Evolutionary conservation across 352 stramenopile species (phyloP).

Genomic region (Aphanomyces cochlioides): DNA sequence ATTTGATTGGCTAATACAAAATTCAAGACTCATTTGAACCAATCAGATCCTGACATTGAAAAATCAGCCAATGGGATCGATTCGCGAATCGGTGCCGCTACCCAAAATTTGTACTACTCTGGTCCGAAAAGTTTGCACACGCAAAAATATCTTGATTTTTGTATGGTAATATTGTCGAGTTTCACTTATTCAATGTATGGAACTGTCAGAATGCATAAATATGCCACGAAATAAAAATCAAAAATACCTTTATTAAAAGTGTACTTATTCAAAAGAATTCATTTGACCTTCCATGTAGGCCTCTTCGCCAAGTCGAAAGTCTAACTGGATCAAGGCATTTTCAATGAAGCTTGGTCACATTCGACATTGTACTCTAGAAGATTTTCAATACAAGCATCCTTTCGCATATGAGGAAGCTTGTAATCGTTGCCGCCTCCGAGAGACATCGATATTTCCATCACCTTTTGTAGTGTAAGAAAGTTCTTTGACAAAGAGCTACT

Average conservation of each 20-base stretch:
- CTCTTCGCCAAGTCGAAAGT: no score
- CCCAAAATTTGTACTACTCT: slow-evolving; percentile 3
- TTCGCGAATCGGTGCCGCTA: no score
- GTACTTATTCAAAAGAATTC: background rate
- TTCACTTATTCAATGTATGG: background rate
- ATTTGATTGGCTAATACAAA: no score
- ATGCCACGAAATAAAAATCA: background rate
- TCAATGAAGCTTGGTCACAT: background rate
- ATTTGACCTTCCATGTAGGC: no score
- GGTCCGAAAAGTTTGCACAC: background rate
- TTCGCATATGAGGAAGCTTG: slow-evolving; percentile 18
- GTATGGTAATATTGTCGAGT: background rate
- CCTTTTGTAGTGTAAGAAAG: slow-evolving; percentile 25
- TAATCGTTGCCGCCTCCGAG: slow-evolving; percentile 13
- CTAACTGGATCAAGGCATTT: no score
- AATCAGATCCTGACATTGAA: no score
- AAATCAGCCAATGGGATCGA: no score
- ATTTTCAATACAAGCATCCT: background rate
- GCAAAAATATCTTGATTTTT: background rate
- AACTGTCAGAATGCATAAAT: background rate
- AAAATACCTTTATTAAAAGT: background rate
- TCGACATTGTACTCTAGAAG: background rate
- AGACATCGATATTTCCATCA: slow-evolving; percentile 13
- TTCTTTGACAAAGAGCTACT: slow-evolving; percentile 5
- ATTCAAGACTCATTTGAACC: no score